These are phyloP conservation scores for Afroboletus lepidellus DNA, from an alignment of 1,284 basidiomycete species.

Conservation along the genomic window DNA sequence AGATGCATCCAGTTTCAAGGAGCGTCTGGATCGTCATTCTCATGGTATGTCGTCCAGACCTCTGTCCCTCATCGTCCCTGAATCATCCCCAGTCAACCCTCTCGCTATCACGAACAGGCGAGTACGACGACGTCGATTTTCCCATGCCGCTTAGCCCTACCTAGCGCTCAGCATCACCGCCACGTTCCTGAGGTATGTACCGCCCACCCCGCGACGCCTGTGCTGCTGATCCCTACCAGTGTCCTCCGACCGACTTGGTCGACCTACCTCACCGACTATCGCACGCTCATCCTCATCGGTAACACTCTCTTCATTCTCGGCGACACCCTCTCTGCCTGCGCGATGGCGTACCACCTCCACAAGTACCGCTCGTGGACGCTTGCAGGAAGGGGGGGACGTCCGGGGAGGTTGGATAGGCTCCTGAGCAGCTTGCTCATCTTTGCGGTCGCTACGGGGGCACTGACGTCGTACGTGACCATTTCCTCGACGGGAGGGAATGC, in stretches of 20 bases:
- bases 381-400: background rate
- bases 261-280: slow-evolving; percentile 8
- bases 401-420: slow-evolving; percentile 21
- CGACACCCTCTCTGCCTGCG: slow-evolving; percentile 22
- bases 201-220: background rate
- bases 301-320: slow-evolving; percentile 27
- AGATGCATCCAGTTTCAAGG: slow-evolving; percentile 17
- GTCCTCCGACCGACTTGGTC: slow-evolving; percentile 14
- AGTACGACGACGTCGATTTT: background rate
- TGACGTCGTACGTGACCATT: slow-evolving; percentile 23
- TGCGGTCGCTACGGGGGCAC: slow-evolving; percentile 26
- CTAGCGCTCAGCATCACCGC: slow-evolving; percentile 22
- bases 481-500: too few relatives aligned
- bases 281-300: slow-evolving; percentile 18
- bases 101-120: slow-evolving; percentile 26
- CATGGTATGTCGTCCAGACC: slow-evolving; percentile 20
- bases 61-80: background rate
- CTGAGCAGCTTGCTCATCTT: slow-evolving; percentile 28
- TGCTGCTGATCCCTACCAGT: slow-evolving; percentile 6
- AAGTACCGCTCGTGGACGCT: slow-evolving; percentile 11
- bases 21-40: slow-evolving; percentile 19
- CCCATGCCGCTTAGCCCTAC: background rate
- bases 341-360: slow-evolving; percentile 27
- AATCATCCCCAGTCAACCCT: slow-evolving; percentile 16
- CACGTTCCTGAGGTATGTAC: slow-evolving; percentile 21